Base-by-base conservation (phyloP, 2,329 filamentous ascomycete species). In the Ceratocystis albifundus region DNA sequence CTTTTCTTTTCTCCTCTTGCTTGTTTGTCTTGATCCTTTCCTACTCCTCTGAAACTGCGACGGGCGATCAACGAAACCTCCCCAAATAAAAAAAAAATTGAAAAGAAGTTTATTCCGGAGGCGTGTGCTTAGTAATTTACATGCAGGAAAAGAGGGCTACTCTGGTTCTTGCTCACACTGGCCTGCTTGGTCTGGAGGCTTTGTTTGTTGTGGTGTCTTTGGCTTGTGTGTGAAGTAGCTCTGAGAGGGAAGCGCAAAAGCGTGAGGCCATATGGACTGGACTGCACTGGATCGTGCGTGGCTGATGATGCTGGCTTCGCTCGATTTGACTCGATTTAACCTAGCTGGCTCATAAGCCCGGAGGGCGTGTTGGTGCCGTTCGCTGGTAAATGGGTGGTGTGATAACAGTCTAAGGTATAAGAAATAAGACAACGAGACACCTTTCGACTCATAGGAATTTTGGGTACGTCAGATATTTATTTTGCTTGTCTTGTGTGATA, bases 1-100 rank as follows among this genome's bases (percentile, higher is more conserved):
- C 46, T 20, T 50, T 25, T 48, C 22, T 50, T 50, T 46, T 48
- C 45, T 50, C 2, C 25, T 25, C 20, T 15, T 53, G 45, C 44
- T 36, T 53, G 53, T 59, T 36, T 53, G 53, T 59, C 32, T 59
- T 20, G 32, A 59, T 59, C 53, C 53, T 59, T 59, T 59, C 53
- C 53, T 28, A 30, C 53, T 30, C 53, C 53, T 59, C 53, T 59
- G 25, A 59, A 59, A 32, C 25, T 8, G 30, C 25, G 53, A 59
- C 53, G 53, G 53, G 53, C 53, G 53, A 59, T 59, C 53, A 59
- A 7, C 28, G 53, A 59, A 59, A 59, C 48, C 48, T 22, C n/a
- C n/a, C 5, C n/a, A 20, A 36, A 36, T 12, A 10, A 36, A 36
- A 10, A 12, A 36, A 36, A 25, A 53, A 53, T 25, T 22, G 25